Base-by-base conservation (phyloP, 1,284 basidiomycete genomes). In the Vanrija humicola region DNA sequence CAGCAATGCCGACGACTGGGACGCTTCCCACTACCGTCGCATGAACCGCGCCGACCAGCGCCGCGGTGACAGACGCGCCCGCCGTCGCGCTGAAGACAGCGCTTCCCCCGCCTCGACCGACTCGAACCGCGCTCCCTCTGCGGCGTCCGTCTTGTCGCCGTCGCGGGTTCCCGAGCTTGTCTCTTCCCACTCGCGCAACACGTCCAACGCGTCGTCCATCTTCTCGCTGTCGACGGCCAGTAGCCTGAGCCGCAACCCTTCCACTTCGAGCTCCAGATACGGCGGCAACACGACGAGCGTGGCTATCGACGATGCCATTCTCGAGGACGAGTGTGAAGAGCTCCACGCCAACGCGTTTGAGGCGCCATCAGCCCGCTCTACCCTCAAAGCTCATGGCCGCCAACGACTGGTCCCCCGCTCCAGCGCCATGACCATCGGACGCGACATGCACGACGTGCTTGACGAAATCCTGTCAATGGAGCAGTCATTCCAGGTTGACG, bases 401-500 rank as follows among this genome's bases (percentile, higher is more conserved):
- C 43, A 45, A 9, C 58, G 43, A 9, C 39, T 38, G 19, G 42
- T 26, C 6, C 38, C 14, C 23, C 10, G 16, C 14, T 21, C 19
- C n/a, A 43, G n/a, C 10, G 39, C 45, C 19, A 61, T 46, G 45
- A 50, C 28, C 21, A 55, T 16, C 38, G 54, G n/a, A 45, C 38
- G 34, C 28, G 61, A 48, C 40, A 38, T 51, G 50, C 64, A 72
- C 55, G 70, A 74, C 55, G 77, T 78, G 74, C 63, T 78, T 16
- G 74, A 78, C 48, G 74, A 76, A 61, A 76, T 78, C 52, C 70
- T 78, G 29, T 64, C 64, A 58, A 76, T 78, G 74, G 75, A 78
- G 54, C 65, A 75, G 51, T 68, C 61, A 4, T 77, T 76, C 61
- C 46, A 62, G 14, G 59, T 75, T 3, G 63, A 65, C n/a, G 59